Conservation (phyloP, 192 early-diverging fungal species). For the Backusella macrospora region DNA sequence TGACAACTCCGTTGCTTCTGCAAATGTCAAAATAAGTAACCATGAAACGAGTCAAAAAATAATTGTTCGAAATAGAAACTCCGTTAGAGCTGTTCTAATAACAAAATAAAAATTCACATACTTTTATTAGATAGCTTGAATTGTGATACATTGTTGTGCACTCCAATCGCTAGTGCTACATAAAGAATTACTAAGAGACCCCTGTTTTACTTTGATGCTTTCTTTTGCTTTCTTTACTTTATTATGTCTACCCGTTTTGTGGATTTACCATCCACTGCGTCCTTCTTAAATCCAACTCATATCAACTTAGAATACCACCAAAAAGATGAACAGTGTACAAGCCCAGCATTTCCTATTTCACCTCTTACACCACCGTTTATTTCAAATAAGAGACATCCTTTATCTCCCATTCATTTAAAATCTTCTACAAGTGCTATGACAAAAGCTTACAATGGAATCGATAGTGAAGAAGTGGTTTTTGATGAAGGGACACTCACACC, state of each 20-base stretch:
- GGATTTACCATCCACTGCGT: not conserved
- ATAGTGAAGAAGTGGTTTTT: not conserved
- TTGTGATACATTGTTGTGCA: constrained; percentile 10
- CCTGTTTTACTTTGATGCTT: not conserved
- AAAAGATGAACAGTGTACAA: not conserved
- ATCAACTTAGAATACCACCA: not conserved
- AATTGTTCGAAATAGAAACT: too few relatives aligned
- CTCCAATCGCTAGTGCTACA: not conserved
- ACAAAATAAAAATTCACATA: constrained; percentile 3
- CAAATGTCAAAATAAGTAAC: too few relatives aligned
- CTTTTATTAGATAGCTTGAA: not conserved
- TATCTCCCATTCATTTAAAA: not conserved
- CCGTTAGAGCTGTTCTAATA: not conserved
- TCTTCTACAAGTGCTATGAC: not conserved
- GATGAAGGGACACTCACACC: not conserved
- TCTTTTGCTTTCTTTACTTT: constrained; percentile 5
- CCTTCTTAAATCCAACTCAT: not conserved
- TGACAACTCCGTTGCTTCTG: too few relatives aligned
- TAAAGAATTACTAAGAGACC: not conserved
- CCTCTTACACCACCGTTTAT: not conserved
- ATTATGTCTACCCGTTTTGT: constrained; percentile 7
- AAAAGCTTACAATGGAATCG: not conserved
- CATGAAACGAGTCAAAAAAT: too few relatives aligned
- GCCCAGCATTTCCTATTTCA: not conserved
- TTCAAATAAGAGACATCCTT: not conserved